phyloP scores from a whole-genome alignment of 2,329 filamentous ascomycete genomes.

The Epichloe glyceriae region DNA sequence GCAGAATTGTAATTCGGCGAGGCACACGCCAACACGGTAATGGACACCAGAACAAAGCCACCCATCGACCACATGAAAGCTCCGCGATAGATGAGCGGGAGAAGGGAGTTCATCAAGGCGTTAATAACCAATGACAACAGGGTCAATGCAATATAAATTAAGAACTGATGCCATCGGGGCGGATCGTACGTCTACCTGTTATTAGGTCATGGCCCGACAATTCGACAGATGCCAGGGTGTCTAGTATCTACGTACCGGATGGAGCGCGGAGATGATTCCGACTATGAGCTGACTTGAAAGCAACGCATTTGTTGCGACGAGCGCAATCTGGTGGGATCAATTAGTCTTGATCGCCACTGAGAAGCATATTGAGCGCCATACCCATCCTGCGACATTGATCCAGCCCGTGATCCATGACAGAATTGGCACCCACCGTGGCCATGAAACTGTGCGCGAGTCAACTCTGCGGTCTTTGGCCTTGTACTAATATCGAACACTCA shows the following conservation, averaged over 20 bases:
- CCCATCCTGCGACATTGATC: constrained; percentile 58
- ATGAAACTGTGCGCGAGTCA: constrained; percentile 9
- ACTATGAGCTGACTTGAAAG: constrained; percentile 54
- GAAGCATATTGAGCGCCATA: constrained; percentile 2
- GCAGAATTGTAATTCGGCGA: constrained; percentile 41
- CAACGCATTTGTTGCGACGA: constrained; percentile 55
- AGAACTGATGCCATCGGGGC: constrained; percentile 56
- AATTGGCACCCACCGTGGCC: constrained; percentile 13
- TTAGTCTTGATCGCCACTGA: background rate
- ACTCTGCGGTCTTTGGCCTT: background rate
- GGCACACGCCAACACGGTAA: constrained; percentile 52
- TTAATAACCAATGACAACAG: constrained; percentile 18
- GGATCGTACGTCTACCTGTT: constrained; percentile 30
- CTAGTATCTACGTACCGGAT: constrained; percentile 25
- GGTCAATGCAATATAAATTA: constrained; percentile 28
- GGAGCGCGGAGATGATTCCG: constrained; percentile 49
- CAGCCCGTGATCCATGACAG: constrained; percentile 31
- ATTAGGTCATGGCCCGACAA: background rate
- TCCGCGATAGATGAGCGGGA: constrained; percentile 36
- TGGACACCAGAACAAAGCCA: constrained; percentile 56
- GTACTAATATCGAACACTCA: background rate
- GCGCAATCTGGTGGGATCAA: constrained; percentile 28
- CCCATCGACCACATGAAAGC: constrained; percentile 58
- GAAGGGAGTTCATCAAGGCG: constrained; percentile 18
- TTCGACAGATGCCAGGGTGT: background rate